Conservation (phyloP, 2,329 filamentous ascomycete species). For the Venturia asperata region DNA sequence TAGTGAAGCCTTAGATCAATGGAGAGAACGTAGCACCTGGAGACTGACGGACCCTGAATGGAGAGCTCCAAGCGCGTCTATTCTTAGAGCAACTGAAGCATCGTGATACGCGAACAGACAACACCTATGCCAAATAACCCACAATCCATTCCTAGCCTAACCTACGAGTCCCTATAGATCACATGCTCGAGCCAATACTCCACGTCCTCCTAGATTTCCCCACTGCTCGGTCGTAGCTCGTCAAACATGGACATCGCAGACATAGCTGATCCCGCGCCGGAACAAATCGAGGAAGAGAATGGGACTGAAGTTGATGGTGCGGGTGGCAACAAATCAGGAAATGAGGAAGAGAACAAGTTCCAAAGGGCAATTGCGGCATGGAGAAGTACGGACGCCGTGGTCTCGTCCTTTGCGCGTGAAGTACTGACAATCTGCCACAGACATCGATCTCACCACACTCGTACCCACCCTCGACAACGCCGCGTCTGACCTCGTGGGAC, state of each 20-base stretch:
- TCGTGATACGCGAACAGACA: constrained; percentile 8
- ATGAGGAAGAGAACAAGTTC: constrained; percentile 80
- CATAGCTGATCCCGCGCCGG: constrained; percentile 19
- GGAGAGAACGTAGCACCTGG: too few species aligned
- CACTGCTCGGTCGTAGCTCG: neutral
- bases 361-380: constrained; percentile 93
- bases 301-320: neutral
- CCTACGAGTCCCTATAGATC: neutral
- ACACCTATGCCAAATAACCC: neutral
- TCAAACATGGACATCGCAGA: constrained; percentile 20
- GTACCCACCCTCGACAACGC: constrained; percentile 82
- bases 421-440: constrained; percentile 41
- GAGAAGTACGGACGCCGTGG: constrained; percentile 59
- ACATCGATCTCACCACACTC: constrained; percentile 77
- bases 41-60: too few species aligned
- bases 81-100: neutral
- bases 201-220: neutral
- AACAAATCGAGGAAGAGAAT: constrained; percentile 11
- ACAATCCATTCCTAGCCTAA: neutral
- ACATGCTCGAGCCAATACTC: neutral
- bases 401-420: neutral
- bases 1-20: too few species aligned
- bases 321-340: neutral
- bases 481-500: constrained; percentile 88
- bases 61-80: too few species aligned